Evolutionary conservation across 768 basidiomycete species (phyloP).

Genomic region (Mycena floridula): DNA sequence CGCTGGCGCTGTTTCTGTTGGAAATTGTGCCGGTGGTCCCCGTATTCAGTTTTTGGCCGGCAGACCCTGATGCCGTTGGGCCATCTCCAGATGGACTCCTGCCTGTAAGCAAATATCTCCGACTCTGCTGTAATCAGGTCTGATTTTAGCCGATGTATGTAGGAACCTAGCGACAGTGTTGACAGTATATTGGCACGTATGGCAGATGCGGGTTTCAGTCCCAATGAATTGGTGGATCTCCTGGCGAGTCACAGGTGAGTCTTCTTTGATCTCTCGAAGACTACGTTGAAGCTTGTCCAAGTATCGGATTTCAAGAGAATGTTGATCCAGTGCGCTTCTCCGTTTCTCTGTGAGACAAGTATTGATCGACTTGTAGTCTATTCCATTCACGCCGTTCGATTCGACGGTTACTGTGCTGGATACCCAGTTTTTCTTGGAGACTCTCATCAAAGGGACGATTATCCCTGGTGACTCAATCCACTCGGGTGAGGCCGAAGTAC

Average conservation of each 20-base stretch:
- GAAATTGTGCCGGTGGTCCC: constrained; percentile 24
- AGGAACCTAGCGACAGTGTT: constrained; percentile 20
- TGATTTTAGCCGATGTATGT: too few species aligned
- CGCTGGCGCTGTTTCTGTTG: constrained; percentile 20
- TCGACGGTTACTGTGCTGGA: constrained; percentile 15
- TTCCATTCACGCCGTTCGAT: constrained; percentile 13
- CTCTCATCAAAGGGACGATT: constrained; percentile 10
- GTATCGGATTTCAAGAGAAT: not conserved
- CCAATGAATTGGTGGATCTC: constrained; percentile 19
- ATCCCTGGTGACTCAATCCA: constrained; percentile 12
- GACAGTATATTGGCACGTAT: constrained; percentile 17
- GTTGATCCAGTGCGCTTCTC: not conserved
- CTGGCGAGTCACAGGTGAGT: constrained; percentile 16
- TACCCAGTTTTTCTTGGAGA: constrained; percentile 17
- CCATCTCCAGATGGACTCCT: constrained; percentile 15
- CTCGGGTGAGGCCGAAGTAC: constrained; percentile 7
- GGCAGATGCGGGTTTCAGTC: constrained; percentile 18
- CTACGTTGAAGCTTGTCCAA: too few species aligned
- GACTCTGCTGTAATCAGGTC: too few species aligned
- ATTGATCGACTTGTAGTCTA: constrained; percentile 12
- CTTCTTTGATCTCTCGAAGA: too few species aligned
- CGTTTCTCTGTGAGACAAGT: constrained; percentile 11
- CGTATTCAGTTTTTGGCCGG: constrained; percentile 22
- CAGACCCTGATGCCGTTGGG: constrained; percentile 13
- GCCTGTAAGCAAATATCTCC: too few species aligned